Percentiles rank a stretch among this genome's conserved stretches.
Conservation (phyloP, 129 eudicot genomes). For the Tagetes erecta region DNA sequence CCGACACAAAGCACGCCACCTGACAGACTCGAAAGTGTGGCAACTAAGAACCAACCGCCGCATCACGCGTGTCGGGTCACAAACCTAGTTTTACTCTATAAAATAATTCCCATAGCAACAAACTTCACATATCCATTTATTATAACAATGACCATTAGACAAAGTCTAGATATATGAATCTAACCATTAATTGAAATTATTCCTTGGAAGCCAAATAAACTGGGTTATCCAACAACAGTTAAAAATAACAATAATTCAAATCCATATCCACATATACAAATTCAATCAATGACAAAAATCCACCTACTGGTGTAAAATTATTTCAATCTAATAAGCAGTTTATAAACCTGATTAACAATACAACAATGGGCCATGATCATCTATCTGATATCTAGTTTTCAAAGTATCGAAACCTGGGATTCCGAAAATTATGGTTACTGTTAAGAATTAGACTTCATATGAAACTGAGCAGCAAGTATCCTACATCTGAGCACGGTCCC, state of each 20-base stretch:
- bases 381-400: constrained; percentile 15
- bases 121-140: too few species aligned
- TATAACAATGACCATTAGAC: too few species aligned
- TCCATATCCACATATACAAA: background rate
- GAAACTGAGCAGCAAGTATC: constrained; percentile 11
- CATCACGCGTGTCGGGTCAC: too few species aligned
- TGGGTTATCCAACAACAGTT: background rate
- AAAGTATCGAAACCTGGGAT: background rate
- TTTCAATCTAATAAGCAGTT: constrained; percentile 22
- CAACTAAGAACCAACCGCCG: too few species aligned
- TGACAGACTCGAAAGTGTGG: too few species aligned
- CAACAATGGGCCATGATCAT: constrained; percentile 5
- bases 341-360: constrained; percentile 27
- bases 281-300: constrained; percentile 17
- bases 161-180: too few species aligned
- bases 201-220: too few species aligned
- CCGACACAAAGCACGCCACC: too few species aligned
- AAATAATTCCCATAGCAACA: too few species aligned
- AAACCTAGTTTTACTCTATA: too few species aligned
- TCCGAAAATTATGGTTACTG: constrained; percentile 18
- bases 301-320: constrained; percentile 23
- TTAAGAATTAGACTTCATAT: constrained; percentile 14
- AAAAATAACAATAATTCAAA: background rate
- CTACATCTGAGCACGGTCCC: constrained; percentile 56
- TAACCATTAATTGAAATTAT: too few species aligned